A percentile compares a stretch with the other conserved stretches of the same genome.
These are phyloP conservation scores for Trypanosoma congolense DNA, from an alignment of 208 protist species.

Conservation along the genomic window DNA sequence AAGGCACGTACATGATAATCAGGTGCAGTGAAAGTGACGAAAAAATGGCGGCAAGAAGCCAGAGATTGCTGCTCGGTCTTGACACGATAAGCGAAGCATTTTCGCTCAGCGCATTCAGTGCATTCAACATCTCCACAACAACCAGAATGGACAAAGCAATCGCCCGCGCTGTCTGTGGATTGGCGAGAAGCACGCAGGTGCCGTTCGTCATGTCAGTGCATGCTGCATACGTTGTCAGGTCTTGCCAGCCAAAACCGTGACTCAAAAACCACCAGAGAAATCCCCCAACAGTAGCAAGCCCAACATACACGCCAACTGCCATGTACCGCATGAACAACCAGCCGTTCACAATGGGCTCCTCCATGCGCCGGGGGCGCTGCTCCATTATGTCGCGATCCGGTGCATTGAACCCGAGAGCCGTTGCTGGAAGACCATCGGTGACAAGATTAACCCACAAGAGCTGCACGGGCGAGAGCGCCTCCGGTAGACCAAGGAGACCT, in stretches of 20 bases:
- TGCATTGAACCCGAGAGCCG: conserved; percentile 92
- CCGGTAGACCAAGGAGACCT: conserved; percentile 87
- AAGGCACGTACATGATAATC: conserved; percentile 90
- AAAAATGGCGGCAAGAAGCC: conserved; percentile 76
- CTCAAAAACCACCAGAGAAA: conserved; percentile 85
- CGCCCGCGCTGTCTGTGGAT: conserved; percentile 70
- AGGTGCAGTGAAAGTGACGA: conserved; percentile 86
- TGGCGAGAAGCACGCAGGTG: conserved; percentile 47
- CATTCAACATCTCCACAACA: conserved; percentile 94
- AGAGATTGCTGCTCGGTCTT: conserved; percentile 70
- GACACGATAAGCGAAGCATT: conserved; percentile 79
- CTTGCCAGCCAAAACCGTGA: conserved; percentile 66
- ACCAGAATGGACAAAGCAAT: conserved; percentile 92
- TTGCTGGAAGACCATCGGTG: conserved; percentile 98
- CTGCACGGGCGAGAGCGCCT: conserved; percentile 94
- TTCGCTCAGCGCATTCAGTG: conserved; percentile 92
- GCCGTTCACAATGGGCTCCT: conserved; percentile 86
- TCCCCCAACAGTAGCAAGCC: conserved; percentile 71
- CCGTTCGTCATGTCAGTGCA: conserved; percentile 48
- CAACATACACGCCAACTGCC: conserved; percentile 78
- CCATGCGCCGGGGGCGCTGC: conserved; percentile 71
- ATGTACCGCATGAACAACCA: conserved; percentile 85
- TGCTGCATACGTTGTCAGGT: conserved; percentile 50
- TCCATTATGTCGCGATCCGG: conserved; percentile 88
- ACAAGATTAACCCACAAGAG: conserved; percentile 99